Conservation (phyloP, 805 yeast species). For the Teunomyces lycoperdinae region DNA sequence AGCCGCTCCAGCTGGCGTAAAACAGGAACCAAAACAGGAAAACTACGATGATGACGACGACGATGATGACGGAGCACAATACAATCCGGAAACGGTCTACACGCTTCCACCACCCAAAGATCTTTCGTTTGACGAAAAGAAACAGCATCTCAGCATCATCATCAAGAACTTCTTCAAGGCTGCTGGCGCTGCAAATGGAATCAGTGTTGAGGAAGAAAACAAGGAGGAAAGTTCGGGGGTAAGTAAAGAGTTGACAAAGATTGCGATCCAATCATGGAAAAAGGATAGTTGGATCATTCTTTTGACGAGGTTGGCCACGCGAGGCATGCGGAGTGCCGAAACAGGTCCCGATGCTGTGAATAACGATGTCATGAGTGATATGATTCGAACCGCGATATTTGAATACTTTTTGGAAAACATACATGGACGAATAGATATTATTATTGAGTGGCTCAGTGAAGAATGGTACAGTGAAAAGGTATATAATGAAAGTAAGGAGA, state of each 20-base stretch:
- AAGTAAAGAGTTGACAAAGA: constrained; percentile 53
- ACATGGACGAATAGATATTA: constrained; percentile 65
- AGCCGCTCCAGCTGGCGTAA: not conserved
- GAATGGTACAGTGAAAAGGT: constrained; percentile 78
- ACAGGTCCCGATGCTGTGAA: constrained; percentile 21
- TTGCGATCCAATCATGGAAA: constrained; percentile 51
- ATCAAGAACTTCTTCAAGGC: constrained; percentile 56
- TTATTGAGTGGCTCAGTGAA: constrained; percentile 91
- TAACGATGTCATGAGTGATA: constrained; percentile 47
- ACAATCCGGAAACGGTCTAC: constrained; percentile 42
- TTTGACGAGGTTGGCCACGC: constrained; percentile 72
- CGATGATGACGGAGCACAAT: constrained; percentile 18
- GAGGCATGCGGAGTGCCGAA: constrained; percentile 56
- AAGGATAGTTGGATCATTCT: constrained; percentile 75
- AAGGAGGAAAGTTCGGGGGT: constrained; percentile 26
- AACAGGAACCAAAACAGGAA: constrained; percentile 7
- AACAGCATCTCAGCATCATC: constrained; percentile 53
- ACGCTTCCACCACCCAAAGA: constrained; percentile 57
- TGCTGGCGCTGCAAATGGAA: constrained; percentile 30
- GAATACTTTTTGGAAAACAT: constrained; percentile 73
- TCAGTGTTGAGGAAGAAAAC: constrained; percentile 12
- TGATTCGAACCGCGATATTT: constrained; percentile 68
- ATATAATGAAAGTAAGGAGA: constrained; percentile 26
- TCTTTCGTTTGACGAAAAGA: constrained; percentile 52
- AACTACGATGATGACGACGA: constrained; percentile 13